Conservation (phyloP, 495 filamentous ascomycete species). For the Wilcoxina mikolae region DNA sequence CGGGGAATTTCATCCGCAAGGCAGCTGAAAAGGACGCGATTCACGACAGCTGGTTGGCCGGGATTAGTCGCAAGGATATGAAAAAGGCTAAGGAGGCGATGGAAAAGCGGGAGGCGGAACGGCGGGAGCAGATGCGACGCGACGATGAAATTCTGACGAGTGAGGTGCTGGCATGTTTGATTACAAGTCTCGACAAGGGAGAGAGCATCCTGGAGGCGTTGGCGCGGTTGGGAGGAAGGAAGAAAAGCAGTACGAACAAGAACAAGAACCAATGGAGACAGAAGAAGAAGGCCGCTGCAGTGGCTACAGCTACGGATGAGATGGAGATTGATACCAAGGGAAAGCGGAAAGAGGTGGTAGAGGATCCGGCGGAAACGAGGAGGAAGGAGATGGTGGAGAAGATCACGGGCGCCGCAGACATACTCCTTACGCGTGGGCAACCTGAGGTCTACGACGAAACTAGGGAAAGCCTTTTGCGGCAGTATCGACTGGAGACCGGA, state of each 20-base stretch:
- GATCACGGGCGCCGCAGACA: slow-evolving; percentile 79
- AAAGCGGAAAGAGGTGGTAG: slow-evolving; percentile 33
- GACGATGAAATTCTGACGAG: slow-evolving; percentile 61
- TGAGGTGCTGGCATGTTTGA: slow-evolving; percentile 59
- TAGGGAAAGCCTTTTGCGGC: slow-evolving; percentile 66
- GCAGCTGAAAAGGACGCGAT: slow-evolving; percentile 76
- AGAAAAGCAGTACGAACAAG: slow-evolving; percentile 47
- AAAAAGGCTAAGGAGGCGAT: slow-evolving; percentile 73
- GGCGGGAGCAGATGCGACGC: slow-evolving; percentile 47
- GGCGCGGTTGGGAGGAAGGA: slow-evolving; percentile 58
- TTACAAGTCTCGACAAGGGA: slow-evolving; percentile 56
- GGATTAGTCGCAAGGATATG: slow-evolving; percentile 85
- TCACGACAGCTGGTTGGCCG: slow-evolving; percentile 86
- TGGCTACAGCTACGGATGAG: slow-evolving; percentile 32
- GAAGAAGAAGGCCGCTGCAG: slow-evolving; percentile 37
- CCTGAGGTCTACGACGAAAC: slow-evolving; percentile 80
- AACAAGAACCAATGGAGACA: slow-evolving; percentile 42
- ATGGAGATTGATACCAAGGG: slow-evolving; percentile 52
- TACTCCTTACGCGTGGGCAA: slow-evolving; percentile 63
- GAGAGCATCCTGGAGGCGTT: slow-evolving; percentile 86
- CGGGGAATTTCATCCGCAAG: slow-evolving; percentile 83
- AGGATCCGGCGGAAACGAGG: slow-evolving; percentile 55
- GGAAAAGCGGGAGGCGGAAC: slow-evolving; percentile 67
- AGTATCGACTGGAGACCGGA: slow-evolving; percentile 74
- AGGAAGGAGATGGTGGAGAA: slow-evolving; percentile 59